Evolutionary conservation across 75 land plant genomes (phyloP).

Genomic region (Selaginella tamariscina): DNA sequence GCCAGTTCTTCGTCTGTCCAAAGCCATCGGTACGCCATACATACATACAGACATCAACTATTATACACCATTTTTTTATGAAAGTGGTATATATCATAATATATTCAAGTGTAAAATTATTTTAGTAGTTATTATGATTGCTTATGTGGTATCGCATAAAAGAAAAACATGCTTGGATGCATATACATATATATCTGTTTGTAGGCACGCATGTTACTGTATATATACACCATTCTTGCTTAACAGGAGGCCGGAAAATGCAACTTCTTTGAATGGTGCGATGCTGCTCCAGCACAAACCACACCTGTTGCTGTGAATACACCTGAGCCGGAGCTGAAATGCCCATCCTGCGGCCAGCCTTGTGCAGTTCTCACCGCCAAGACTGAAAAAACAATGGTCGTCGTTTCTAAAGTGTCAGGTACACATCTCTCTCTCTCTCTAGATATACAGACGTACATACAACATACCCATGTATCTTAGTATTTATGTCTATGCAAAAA

Average conservation of each 20-base stretch:
- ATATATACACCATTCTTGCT: no score
- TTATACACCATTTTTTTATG: neutral
- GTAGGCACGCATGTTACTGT: no score
- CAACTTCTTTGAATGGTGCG: slow-evolving; percentile 7
- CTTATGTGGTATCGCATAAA: neutral
- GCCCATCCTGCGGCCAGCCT: slow-evolving; percentile 13
- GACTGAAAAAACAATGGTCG: slow-evolving; percentile 44
- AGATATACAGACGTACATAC: no score
- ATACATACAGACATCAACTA: no score
- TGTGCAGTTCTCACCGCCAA: slow-evolving; percentile 36
- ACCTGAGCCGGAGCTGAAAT: slow-evolving; percentile 5
- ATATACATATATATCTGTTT: no score
- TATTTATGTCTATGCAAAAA: neutral
- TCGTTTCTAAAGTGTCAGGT: no score
- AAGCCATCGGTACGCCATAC: slow-evolving; percentile 25
- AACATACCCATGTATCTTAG: neutral
- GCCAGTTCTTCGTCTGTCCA: slow-evolving; percentile 38
- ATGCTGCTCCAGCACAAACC: neutral
- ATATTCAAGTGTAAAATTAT: neutral
- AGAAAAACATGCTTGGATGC: no score
- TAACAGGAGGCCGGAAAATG: neutral
- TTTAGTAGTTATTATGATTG: neutral
- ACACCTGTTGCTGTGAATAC: neutral
- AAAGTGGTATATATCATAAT: neutral
- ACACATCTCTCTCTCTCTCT: no score